Percentiles rank a stretch among this genome's conserved stretches.
These are phyloP conservation scores for Candida ulmi DNA, from an alignment of 805 yeast species.

Conservation along the genomic window DNA sequence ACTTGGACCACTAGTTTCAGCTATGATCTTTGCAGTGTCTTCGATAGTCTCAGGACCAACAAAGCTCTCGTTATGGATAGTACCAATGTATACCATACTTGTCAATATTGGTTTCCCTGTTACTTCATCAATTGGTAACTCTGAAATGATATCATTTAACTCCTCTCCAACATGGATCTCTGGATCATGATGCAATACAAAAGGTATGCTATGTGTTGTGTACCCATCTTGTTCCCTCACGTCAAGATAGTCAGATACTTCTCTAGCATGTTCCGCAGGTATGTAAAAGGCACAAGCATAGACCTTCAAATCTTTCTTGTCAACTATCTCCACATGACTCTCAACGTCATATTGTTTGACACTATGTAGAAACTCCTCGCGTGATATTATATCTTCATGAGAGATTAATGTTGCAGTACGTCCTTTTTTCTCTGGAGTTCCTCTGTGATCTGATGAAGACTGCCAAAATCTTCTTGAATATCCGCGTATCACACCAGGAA, in stretches of 20 bases:
- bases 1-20: conserved; percentile 63
- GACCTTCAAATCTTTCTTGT: conserved; percentile 42
- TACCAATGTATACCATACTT: conserved; percentile 77
- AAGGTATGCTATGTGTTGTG: conserved; percentile 59
- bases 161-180: conserved; percentile 16
- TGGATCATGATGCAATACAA: conserved; percentile 38
- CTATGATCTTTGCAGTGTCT: conserved; percentile 57
- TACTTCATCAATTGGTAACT: conserved; percentile 24
- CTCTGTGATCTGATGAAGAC: conserved; percentile 83
- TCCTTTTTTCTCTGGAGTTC: conserved; percentile 83
- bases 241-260: conserved; percentile 67
- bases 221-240: conserved; percentile 89
- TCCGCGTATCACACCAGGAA: conserved; percentile 74
- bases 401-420: conserved; percentile 81
- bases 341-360: conserved; percentile 21
- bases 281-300: conserved; percentile 86
- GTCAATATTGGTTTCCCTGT: conserved; percentile 39
- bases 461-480: conserved; percentile 88
- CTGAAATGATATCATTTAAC: conserved; percentile 17
- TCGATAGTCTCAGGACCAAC: conserved; percentile 70
- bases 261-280: conserved; percentile 52
- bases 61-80: conserved; percentile 73
- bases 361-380: conserved; percentile 37
- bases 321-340: conserved; percentile 24
- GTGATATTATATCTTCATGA: conserved; percentile 41